phyloP scores from a whole-genome alignment of 495 filamentous ascomycete species.

The Cercophora sp. region DNA sequence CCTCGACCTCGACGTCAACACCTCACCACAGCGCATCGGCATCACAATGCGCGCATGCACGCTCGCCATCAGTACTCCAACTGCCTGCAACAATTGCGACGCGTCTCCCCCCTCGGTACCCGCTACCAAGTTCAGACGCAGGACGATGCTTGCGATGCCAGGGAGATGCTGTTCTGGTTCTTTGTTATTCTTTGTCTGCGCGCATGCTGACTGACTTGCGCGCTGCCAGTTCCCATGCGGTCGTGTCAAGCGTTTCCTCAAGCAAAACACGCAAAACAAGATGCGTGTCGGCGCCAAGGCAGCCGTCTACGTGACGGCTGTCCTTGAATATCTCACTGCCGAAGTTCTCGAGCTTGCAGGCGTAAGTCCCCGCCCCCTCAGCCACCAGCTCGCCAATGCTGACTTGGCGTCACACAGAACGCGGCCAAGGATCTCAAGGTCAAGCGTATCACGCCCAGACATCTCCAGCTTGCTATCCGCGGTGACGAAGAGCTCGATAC shows the following conservation, averaged over 20 bases:
- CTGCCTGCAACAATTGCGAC: no score
- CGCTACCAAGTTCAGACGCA: no score
- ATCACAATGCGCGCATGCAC: no score
- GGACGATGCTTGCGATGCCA: no score
- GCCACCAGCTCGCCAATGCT: constrained; percentile 4
- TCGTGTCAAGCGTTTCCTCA: constrained; percentile 99
- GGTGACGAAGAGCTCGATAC: constrained; percentile 98
- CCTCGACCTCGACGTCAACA: no score
- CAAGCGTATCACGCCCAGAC: constrained; percentile 98
- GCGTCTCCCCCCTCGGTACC: constrained; percentile 10
- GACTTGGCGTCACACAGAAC: constrained; percentile 57
- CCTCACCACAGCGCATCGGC: no score
- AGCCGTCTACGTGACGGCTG: constrained; percentile 96
- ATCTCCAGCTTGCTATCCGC: constrained; percentile 95
- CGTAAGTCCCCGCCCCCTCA: constrained; percentile 41
- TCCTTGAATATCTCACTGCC: constrained; percentile 96
- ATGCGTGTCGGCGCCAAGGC: constrained; percentile 99
- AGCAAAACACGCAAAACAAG: constrained; percentile 99
- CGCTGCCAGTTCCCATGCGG: constrained; percentile 88
- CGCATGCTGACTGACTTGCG: background rate
- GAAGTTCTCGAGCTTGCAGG: constrained; percentile 98
- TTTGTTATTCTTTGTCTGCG: no score
- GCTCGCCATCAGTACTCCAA: no score
- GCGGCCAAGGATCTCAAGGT: constrained; percentile 99
- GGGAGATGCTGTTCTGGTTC: no score